Conservation (phyloP, 2,329 filamentous ascomycete species). For the Trichophyton schoenleinii region DNA sequence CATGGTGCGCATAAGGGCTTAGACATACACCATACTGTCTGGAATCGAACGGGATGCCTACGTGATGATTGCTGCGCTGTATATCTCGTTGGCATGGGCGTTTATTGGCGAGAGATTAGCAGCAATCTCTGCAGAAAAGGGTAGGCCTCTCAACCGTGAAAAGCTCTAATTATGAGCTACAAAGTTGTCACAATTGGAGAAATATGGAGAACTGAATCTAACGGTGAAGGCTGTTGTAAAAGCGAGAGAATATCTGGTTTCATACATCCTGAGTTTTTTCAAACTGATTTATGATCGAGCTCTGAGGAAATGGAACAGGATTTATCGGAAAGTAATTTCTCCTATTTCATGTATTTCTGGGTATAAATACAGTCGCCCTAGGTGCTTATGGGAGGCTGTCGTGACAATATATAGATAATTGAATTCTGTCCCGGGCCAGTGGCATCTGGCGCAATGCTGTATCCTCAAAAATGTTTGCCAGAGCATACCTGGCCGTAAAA, state of each 20-base stretch:
- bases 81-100: not conserved
- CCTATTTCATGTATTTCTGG: too few relatives aligned
- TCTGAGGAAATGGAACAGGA: too few relatives aligned
- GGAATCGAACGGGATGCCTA: not conserved
- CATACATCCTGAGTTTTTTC: not conserved
- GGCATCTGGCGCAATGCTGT: too few relatives aligned
- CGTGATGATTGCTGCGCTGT: not conserved
- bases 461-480: too few relatives aligned
- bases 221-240: not conserved
- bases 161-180: not conserved
- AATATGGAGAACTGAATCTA: not conserved
- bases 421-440: too few relatives aligned
- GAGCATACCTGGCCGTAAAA: not conserved
- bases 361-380: too few relatives aligned
- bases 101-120: not conserved
- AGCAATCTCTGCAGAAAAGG: too few relatives aligned
- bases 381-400: too few relatives aligned
- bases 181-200: not conserved
- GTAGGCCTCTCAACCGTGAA: not conserved
- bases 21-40: not conserved
- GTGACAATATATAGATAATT: too few relatives aligned
- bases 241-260: not conserved
- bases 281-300: not conserved
- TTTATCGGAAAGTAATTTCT: too few relatives aligned
- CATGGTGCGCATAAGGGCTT: not conserved